These are phyloP conservation scores for Malassezia dermatis DNA, from an alignment of 1,284 basidiomycete genomes.

Conservation along the genomic window DNA sequence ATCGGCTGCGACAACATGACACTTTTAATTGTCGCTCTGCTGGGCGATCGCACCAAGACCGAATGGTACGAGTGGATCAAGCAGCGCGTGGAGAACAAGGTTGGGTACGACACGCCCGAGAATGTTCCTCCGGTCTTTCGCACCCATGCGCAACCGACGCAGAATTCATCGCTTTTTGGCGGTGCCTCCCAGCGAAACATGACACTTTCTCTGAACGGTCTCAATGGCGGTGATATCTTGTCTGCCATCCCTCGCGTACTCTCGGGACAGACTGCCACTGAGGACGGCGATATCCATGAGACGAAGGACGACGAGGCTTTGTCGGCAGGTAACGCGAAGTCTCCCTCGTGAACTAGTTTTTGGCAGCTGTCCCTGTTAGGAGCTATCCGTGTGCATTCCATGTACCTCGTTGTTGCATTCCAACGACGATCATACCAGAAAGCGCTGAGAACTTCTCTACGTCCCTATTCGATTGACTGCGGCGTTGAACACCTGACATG, in stretches of 20 bases:
- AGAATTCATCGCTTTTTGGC: slow-evolving; percentile 43
- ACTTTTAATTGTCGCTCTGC: slow-evolving; percentile 74
- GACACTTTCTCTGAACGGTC: slow-evolving; percentile 20
- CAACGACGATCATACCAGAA: slow-evolving; percentile 3
- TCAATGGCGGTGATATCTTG: slow-evolving; percentile 33
- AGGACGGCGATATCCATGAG: slow-evolving; percentile 18
- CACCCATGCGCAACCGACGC: slow-evolving; percentile 3
- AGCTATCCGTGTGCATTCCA: not conserved
- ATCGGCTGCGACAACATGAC: slow-evolving; percentile 99
- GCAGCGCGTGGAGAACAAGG: slow-evolving; percentile 65
- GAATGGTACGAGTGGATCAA: slow-evolving; percentile 90
- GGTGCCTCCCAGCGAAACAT: slow-evolving; percentile 11
- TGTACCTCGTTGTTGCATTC: not conserved
- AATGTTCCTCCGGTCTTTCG: slow-evolving; percentile 49
- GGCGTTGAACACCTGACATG: not conserved
- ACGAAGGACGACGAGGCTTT: not conserved
- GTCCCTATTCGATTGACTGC: not conserved
- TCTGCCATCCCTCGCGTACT: slow-evolving; percentile 39
- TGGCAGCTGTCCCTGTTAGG: not conserved
- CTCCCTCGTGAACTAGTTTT: not conserved
- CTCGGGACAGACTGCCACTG: slow-evolving; percentile 26
- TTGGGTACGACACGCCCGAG: slow-evolving; percentile 63
- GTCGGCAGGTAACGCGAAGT: not conserved
- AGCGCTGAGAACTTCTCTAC: not conserved
- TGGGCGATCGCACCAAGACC: slow-evolving; percentile 73